Conservation (phyloP, 1,284 basidiomycete species). For the Ceratobasidium papillatum region DNA sequence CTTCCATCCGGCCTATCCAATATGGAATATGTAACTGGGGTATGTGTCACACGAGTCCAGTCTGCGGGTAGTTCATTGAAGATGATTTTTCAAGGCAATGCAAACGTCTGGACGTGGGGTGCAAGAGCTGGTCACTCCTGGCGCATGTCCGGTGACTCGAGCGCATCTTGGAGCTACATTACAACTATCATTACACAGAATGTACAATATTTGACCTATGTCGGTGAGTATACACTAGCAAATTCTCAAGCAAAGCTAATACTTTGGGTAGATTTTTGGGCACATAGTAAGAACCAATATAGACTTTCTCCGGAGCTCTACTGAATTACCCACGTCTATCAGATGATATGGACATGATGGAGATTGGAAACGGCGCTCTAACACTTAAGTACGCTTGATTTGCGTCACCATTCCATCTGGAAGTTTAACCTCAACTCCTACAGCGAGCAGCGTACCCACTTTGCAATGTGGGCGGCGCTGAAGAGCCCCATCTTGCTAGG, state of each 20-base stretch:
- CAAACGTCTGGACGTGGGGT: constrained; percentile 65
- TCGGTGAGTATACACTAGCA: constrained; percentile 2
- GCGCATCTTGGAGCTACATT: constrained; percentile 61
- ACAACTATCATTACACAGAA: constrained; percentile 58
- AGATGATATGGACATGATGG: constrained; percentile 68
- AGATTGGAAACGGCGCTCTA: constrained; percentile 56
- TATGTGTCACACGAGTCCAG: constrained; percentile 42
- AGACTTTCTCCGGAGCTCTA: background rate
- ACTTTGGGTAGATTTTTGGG: constrained; percentile 56
- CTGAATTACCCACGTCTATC: background rate
- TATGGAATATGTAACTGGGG: constrained; percentile 65
- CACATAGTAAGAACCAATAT: constrained; percentile 53
- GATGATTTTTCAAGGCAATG: constrained; percentile 3
- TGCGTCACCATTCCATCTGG: background rate
- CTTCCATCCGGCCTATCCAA: constrained; percentile 55
- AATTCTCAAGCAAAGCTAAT: background rate
- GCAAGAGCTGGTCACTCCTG: constrained; percentile 65
- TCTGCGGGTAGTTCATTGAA: background rate
- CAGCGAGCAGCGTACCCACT: constrained; percentile 62
- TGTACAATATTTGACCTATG: constrained; percentile 54
- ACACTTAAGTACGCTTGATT: constrained; percentile 52
- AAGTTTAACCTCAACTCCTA: no score
- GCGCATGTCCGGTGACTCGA: constrained; percentile 63
- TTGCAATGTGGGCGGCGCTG: constrained; percentile 64
- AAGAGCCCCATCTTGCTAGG: constrained; percentile 68